Base-by-base conservation (phyloP, 2,329 filamentous ascomycete species). In the Aspergillus pseudoglaucus region DNA sequence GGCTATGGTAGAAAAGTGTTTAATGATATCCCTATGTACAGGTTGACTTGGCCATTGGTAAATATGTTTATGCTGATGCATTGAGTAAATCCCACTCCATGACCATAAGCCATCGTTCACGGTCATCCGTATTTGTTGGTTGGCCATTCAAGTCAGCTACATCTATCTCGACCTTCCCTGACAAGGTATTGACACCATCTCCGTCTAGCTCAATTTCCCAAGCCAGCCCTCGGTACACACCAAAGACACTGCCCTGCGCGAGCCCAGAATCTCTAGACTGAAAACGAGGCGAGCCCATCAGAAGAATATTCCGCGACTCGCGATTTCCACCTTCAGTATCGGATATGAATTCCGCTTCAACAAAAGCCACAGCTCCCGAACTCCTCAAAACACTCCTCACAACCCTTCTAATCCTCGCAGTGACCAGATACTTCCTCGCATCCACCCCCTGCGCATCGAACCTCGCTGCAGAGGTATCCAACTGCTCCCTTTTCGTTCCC, bases 11-110 rank as follows among this genome's bases (percentile, higher is more conserved):
- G 2, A 27, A 27, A 27, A 27, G 25, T 27, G 25, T 10, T 27
- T 4, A 27, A 27, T 27, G 25, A 27, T 27, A 27, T 27, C 25
- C 25, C 23, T 25, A 8, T 25, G 23, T 25, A 25, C 25, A 27
- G 8, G 25, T 27, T 27, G 25, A 27, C 25, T 27, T 8, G 4
- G 25, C 12, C 25, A 12, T 12, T 12, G 25, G 10, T 12, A 30
- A 12, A 30, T 41, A 41, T 41, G 12, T 6, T 17, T 41, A 41
- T 18, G n/a, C 5, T 25, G 27, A 14, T 12, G 15, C 32, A 45
- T 17, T 44, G 25, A 64, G 23, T n/a, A 71, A 39, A 49, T 70
- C 66, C 69, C 69, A 72, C 50, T 71, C 66, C 57, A 68, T 61
- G 18, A 59, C 62, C 18, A 72, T 60, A 12, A 66, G 51, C 66